These are phyloP conservation scores for Annulohypoxylon stygium DNA, from an alignment of 495 filamentous ascomycete species.

Conservation along the genomic window DNA sequence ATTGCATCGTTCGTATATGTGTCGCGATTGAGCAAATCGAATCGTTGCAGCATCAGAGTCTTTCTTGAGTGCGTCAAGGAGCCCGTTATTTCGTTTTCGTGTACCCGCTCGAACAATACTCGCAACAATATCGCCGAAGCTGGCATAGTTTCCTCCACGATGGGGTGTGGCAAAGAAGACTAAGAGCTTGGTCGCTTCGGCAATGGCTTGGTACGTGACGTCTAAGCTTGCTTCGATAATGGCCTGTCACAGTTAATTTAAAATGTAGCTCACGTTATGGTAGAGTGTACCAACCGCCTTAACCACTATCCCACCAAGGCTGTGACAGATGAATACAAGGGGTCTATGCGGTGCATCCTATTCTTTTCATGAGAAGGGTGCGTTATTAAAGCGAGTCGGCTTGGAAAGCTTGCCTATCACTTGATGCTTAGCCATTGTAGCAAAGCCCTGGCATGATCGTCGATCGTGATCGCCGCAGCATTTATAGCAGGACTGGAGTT, in stretches of 20 bases:
- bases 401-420: background rate
- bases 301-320: background rate
- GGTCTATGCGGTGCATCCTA: background rate
- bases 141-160: background rate
- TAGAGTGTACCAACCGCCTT: background rate
- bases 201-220: background rate
- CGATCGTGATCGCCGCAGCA: background rate
- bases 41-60: background rate
- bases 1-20: background rate
- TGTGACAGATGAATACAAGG: background rate
- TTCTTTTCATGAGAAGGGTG: background rate
- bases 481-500: background rate
- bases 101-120: background rate
- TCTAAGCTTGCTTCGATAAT: background rate
- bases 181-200: background rate
- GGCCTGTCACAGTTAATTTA: background rate
- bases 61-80: background rate
- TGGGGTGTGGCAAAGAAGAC: background rate
- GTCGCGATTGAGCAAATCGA: background rate
- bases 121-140: background rate
- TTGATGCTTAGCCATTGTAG: background rate
- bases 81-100: background rate
- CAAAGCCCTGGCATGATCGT: background rate
- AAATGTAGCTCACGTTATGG: background rate
- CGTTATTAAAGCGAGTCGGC: background rate